Conservation (phyloP, 768 basidiomycete species). For the Grammothele lineata region DNA sequence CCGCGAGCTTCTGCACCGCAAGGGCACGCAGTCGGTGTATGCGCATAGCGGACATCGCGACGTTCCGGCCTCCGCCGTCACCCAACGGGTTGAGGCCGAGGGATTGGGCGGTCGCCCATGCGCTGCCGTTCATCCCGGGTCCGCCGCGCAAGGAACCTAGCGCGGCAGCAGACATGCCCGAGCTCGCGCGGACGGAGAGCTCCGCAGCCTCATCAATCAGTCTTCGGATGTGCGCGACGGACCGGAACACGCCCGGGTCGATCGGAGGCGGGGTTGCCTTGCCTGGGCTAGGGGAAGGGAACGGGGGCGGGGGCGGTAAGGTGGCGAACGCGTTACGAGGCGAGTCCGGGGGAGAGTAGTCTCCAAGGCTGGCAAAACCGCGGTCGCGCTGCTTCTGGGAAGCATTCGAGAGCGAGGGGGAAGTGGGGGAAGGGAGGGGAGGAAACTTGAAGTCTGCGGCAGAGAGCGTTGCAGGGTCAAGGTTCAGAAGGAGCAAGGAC, state of each 20-base stretch:
- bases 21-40: constrained; percentile 75
- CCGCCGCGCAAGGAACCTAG: constrained; percentile 58
- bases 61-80: constrained; percentile 60
- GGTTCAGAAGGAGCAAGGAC: constrained; percentile 72
- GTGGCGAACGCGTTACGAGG: constrained; percentile 25
- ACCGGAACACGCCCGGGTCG: constrained; percentile 83
- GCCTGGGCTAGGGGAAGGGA: constrained; percentile 54
- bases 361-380: constrained; percentile 38
- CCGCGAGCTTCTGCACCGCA: constrained; percentile 83
- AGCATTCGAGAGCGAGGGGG: constrained; percentile 9
- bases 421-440: constrained; percentile 21
- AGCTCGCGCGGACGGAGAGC: constrained; percentile 82
- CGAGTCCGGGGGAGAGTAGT: constrained; percentile 34
- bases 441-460: constrained; percentile 39
- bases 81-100: constrained; percentile 60
- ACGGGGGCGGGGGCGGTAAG: constrained; percentile 34
- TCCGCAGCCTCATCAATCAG: constrained; percentile 90
- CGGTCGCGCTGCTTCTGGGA: constrained; percentile 41
- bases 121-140: constrained; percentile 34
- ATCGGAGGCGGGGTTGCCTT: constrained; percentile 81
- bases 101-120: constrained; percentile 62
- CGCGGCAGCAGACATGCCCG: constrained; percentile 74
- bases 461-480: constrained; percentile 64
- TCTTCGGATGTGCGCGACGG: constrained; percentile 66
- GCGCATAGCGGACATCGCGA: constrained; percentile 81